Evolutionary conservation across 305 asterid species (phyloP).

Genomic region (Fraxinus albicans): DNA sequence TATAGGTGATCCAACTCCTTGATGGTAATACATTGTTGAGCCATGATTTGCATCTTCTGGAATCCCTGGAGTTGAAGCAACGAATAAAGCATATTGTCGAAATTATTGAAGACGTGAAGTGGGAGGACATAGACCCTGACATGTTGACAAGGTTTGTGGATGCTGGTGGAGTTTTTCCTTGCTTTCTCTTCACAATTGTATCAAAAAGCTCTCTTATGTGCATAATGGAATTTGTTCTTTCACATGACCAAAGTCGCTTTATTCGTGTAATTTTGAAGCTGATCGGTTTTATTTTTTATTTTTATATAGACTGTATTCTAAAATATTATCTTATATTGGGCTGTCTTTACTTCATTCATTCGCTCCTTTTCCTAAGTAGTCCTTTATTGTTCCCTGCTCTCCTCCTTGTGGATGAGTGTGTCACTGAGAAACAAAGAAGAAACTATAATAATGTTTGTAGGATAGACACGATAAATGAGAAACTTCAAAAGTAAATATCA

Average conservation of each 20-base stretch:
- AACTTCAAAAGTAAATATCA: conserved; percentile 14
- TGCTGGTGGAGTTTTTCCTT: conserved; percentile 20
- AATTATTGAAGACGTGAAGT: conserved; percentile 78
- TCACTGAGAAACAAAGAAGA: background rate
- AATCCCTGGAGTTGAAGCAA: conserved; percentile 92
- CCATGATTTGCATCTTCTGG: conserved; percentile 91
- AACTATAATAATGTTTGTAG: background rate
- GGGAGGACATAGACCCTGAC: conserved; percentile 93
- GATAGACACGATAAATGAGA: background rate
- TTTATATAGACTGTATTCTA: conserved; percentile 7
- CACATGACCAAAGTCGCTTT: background rate
- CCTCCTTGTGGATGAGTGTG: conserved; percentile 5
- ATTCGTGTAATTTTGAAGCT: background rate
- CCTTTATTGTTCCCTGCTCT: background rate
- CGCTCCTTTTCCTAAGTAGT: background rate
- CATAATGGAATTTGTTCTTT: background rate
- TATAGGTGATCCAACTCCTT: conserved; percentile 64
- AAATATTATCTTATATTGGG: conserved; percentile 16
- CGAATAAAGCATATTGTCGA: conserved; percentile 83
- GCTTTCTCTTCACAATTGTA: conserved; percentile 10
- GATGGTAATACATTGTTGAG: conserved; percentile 69
- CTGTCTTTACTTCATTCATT: background rate
- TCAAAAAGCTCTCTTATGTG: conserved; percentile 1
- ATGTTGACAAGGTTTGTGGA: conserved; percentile 71
- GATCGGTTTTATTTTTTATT: background rate